Evolutionary conservation across 1,139 yeast genomes (phyloP), one percentile per base, ranked within the genome.

Genomic region (Sugiyamaella japonica): DNA sequence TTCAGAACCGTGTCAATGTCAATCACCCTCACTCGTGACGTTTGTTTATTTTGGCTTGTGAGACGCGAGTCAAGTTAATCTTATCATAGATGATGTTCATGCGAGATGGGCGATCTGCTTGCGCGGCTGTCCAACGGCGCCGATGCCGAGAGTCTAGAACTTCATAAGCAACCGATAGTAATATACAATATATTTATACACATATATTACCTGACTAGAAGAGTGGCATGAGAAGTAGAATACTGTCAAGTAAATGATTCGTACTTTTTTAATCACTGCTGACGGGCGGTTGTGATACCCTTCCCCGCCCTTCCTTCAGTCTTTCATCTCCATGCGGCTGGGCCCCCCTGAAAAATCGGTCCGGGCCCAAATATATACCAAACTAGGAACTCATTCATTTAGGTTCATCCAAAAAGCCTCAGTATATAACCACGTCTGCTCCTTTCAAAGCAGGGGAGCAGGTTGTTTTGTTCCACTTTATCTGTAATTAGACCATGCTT

Each of bases 21-120:
- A n/a, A n/a, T n/a, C n/a, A n/a, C n/a, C n/a, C n/a, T n/a, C n/a
- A 20, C 23, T 40, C 44, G 13, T 40, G 17, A 10, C 9, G 38
- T 44, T 44, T 44, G 48, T 44, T 44, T 44, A 44, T 44, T 44
- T 42, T 31, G 32, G 25, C 6, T 12, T 44, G 20, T 44, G 39
- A 44, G 39, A 44, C 48, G 48, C 48, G 48, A 36, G 29, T 44
- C 16, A 20, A 4, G 39, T 32, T 29, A 44, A 44, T 44, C 48
- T 44, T 36, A 44, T 44, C 48, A 20, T 20, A 20, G 25, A 3
- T 20, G 25, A 20, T 20, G 25, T 20, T 20, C 25, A 31, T 44
- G 23, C 32, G 32, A 16, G 48, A 38, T 38, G 16, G 17, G 17
- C 15, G 23, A 15, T 38, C 39, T 16, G 6, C 37, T 42, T 7